A percentile compares a stretch with the other conserved stretches of the same genome.
Evolutionary conservation across 2,329 filamentous ascomycete species (phyloP).

Genomic region (Aureobasidium zeae): DNA sequence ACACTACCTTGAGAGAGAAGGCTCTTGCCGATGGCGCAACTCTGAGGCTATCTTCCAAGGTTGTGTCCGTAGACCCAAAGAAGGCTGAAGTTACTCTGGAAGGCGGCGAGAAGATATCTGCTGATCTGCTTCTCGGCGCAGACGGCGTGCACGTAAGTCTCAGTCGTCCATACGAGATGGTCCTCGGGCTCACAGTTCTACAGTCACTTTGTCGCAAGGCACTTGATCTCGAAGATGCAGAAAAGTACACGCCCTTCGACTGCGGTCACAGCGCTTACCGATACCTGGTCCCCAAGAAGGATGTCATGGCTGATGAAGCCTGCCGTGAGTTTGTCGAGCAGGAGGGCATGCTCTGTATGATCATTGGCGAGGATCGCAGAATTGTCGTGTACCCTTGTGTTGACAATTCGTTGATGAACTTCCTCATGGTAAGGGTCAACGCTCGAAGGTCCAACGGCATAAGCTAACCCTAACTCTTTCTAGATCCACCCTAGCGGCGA

Average conservation of each 20-base stretch:
- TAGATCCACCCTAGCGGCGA: slow-evolving; percentile 32
- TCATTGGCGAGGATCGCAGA: slow-evolving; percentile 35
- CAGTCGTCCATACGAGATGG: background rate
- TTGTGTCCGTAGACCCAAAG: slow-evolving; percentile 21
- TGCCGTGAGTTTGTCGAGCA: slow-evolving; percentile 31
- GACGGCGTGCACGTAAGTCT: slow-evolving; percentile 25
- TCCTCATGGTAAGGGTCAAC: slow-evolving; percentile 23
- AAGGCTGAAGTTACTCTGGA: slow-evolving; percentile 22
- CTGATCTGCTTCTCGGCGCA: slow-evolving; percentile 27
- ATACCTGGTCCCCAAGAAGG: slow-evolving; percentile 43
- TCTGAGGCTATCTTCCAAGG: slow-evolving; percentile 21
- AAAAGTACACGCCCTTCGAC: slow-evolving; percentile 22
- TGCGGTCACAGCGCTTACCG: slow-evolving; percentile 50
- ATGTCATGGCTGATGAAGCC: slow-evolving; percentile 16
- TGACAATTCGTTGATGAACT: slow-evolving; percentile 41
- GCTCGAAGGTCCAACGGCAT: background rate
- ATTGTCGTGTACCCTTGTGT: slow-evolving; percentile 41
- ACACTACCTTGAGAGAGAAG: slow-evolving; percentile 23
- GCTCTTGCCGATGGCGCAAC: slow-evolving; percentile 23
- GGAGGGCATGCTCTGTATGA: slow-evolving; percentile 37
- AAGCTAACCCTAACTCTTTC: background rate
- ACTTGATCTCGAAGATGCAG: slow-evolving; percentile 22
- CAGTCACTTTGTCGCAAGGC: slow-evolving; percentile 20
- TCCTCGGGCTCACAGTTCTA: background rate
- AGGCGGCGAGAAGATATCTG: slow-evolving; percentile 22